Evolutionary conservation across 805 yeast species (phyloP).

Genomic region (Pichia sporocuriosa): DNA sequence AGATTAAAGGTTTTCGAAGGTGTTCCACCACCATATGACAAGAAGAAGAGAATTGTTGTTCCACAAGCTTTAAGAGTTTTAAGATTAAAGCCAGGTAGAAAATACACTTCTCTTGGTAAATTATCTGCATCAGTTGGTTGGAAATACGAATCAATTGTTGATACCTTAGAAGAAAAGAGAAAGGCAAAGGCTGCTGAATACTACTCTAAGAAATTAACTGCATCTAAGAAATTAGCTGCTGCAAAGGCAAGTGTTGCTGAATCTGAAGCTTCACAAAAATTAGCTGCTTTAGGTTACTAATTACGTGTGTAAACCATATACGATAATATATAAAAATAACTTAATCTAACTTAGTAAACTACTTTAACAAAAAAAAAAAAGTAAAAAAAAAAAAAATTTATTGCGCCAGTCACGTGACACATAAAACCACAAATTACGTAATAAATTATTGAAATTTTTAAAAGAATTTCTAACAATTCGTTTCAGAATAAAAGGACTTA

Average conservation of each 20-base stretch:
- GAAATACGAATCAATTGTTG: conserved; percentile 98
- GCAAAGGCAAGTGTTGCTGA: conserved; percentile 85
- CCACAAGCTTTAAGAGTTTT: conserved; percentile 99
- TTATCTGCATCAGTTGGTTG: conserved; percentile 96
- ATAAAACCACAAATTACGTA: no score
- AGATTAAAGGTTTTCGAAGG: conserved; percentile 99
- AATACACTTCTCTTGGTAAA: conserved; percentile 97
- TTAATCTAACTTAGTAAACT: no score
- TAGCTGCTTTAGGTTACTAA: conserved; percentile 97
- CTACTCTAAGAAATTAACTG: conserved; percentile 98
- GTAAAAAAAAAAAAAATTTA: no score
- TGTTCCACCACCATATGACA: conserved; percentile 99
- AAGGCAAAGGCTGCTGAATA: conserved; percentile 98
- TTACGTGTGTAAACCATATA: conserved; percentile 17
- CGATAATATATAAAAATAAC: neutral
- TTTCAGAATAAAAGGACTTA: no score
- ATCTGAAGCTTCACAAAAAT: conserved; percentile 85
- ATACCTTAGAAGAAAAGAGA: conserved; percentile 98
- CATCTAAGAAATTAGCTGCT: conserved; percentile 82
- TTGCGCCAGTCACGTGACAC: no score
- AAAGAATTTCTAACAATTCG: no score
- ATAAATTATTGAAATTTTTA: no score
- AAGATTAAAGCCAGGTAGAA: conserved; percentile 99
- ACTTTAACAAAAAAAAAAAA: no score
- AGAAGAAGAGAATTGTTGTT: conserved; percentile 98